A percentile compares a stretch with the other conserved stretches of the same genome.
Conservation (phyloP, 2,329 filamentous ascomycete species). For the Diplocarpon rosae region DNA sequence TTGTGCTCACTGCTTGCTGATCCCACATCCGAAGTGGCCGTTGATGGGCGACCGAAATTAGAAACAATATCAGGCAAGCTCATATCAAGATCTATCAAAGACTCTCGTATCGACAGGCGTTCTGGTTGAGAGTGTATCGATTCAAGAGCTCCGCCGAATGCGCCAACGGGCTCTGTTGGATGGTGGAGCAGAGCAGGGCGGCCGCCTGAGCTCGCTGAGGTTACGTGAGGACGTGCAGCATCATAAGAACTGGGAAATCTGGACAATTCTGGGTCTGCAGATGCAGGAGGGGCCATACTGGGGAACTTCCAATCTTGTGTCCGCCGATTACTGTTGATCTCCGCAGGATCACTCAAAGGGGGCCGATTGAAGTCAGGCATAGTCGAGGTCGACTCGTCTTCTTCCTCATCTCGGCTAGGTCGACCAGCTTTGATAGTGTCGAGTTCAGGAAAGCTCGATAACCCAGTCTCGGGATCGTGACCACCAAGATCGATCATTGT, state of each 20-base stretch:
- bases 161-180: constrained; percentile 38
- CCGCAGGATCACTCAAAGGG: constrained; percentile 47
- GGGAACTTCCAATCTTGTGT: constrained; percentile 50
- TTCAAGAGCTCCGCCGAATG: constrained; percentile 14
- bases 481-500: constrained; percentile 55
- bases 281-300: constrained; percentile 40
- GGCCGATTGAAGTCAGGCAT: constrained; percentile 35
- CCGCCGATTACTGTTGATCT: constrained; percentile 39
- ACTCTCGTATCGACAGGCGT: constrained; percentile 21
- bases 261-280: constrained; percentile 42
- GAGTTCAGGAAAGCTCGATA: constrained; percentile 49
- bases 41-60: constrained; percentile 21
- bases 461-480: constrained; percentile 43
- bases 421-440: constrained; percentile 39
- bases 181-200: constrained; percentile 40
- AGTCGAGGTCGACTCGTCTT: constrained; percentile 16
- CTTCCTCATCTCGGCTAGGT: constrained; percentile 12
- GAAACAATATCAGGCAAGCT: constrained; percentile 35
- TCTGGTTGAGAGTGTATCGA: constrained; percentile 3
- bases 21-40: constrained; percentile 24
- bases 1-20: constrained; percentile 45
- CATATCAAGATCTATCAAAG: constrained; percentile 44
- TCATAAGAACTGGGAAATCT: constrained; percentile 35
- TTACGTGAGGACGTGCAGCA: constrained; percentile 16
- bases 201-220: constrained; percentile 23